A percentile compares a stretch with the other conserved stretches of the same genome.
These are phyloP conservation scores for Aspergillus fumigatiaffinis DNA, from an alignment of 2,329 filamentous ascomycete genomes.

Conservation along the genomic window DNA sequence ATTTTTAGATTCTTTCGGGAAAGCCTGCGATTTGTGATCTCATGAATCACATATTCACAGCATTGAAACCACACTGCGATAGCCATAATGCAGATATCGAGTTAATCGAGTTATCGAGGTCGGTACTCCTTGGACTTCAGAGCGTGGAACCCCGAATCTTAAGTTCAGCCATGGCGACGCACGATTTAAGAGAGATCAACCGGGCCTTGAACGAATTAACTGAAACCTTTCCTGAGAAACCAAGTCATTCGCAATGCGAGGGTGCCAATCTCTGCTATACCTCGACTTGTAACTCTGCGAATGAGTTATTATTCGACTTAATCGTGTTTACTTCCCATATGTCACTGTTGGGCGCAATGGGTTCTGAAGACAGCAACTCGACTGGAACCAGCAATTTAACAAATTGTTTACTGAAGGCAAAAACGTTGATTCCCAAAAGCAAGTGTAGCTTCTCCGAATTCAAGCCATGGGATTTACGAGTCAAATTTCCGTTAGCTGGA, in stretches of 20 bases:
- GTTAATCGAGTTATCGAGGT: constrained; percentile 19
- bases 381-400: constrained; percentile 14
- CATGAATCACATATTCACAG: constrained; percentile 20
- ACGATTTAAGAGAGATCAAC: constrained; percentile 11
- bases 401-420: constrained; percentile 17
- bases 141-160: constrained; percentile 8
- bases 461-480: constrained; percentile 9
- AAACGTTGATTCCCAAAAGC: constrained; percentile 3
- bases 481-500: constrained; percentile 7
- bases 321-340: constrained; percentile 22
- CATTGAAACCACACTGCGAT: constrained; percentile 12
- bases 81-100: constrained; percentile 6
- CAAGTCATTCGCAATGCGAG: constrained; percentile 16
- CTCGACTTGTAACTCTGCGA: constrained; percentile 16
- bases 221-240: constrained; percentile 17
- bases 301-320: constrained; percentile 23
- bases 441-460: constrained; percentile 16
- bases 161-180: constrained; percentile 6
- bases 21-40: constrained; percentile 18
- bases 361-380: background rate
- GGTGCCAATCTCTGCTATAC: constrained; percentile 16
- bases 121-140: constrained; percentile 23
- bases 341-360: constrained; percentile 8
- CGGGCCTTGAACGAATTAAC: constrained; percentile 15
- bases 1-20: constrained; percentile 14